phyloP scores from a whole-genome alignment of 495 filamentous ascomycete species.

The Sordaria brevicollis region DNA sequence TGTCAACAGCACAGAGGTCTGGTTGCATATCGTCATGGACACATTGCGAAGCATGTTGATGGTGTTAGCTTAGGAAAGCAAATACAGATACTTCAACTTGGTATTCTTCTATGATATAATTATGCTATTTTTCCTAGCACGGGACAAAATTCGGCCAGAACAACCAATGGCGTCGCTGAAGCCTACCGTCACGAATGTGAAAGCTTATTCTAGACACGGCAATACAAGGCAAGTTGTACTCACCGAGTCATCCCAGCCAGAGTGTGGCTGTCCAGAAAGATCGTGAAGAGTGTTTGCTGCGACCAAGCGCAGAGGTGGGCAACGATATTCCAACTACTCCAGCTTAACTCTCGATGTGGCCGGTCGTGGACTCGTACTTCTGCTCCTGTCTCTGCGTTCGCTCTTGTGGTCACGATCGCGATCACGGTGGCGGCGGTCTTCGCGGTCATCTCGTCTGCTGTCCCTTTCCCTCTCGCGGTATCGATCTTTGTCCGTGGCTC shows the following conservation, averaged over 20 bases:
- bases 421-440: slow-evolving; percentile 7
- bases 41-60: not conserved
- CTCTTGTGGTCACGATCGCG: not conserved
- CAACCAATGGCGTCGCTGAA: not conserved
- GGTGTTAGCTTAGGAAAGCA: not conserved
- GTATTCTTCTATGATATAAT: not conserved
- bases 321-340: not conserved
- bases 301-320: not conserved
- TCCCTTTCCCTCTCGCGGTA: slow-evolving; percentile 16
- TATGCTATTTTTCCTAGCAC: not conserved
- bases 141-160: not conserved
- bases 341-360: not conserved
- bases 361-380: not conserved
- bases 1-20: not conserved
- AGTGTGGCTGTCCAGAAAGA: not conserved
- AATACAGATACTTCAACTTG: not conserved
- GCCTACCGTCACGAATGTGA: not conserved
- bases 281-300: not conserved
- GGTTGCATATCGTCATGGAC: not conserved
- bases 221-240: not conserved
- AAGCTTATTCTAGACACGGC: not conserved
- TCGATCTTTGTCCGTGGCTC: slow-evolving; percentile 7
- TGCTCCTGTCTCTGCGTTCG: not conserved
- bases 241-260: not conserved
- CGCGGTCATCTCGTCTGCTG: slow-evolving; percentile 7